Evolutionary conservation across 2,329 filamentous ascomycete species (phyloP).

Genomic region (Chalara sp.): DNA sequence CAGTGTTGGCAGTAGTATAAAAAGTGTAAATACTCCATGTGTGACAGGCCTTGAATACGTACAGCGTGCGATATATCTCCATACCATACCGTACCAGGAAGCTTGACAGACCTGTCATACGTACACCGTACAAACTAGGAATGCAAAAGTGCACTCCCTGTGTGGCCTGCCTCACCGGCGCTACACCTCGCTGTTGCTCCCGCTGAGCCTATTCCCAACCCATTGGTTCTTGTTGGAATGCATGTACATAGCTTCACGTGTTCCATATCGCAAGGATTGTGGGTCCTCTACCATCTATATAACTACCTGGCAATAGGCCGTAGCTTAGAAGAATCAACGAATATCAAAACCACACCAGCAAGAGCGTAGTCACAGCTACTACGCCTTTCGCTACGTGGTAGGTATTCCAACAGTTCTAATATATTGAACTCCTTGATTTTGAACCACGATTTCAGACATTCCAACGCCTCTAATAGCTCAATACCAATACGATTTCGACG

Average conservation of each 20-base stretch:
- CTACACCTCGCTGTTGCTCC: background rate
- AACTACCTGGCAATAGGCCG: too few species aligned
- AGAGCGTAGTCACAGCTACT: too few species aligned
- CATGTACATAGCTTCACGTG: too few species aligned
- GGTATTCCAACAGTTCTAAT: too few species aligned
- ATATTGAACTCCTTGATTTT: background rate
- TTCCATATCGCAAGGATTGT: too few species aligned
- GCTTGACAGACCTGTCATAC: background rate
- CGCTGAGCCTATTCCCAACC: background rate
- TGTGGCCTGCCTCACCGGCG: background rate
- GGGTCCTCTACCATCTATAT: too few species aligned
- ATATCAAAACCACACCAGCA: too few species aligned
- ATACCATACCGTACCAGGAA: background rate
- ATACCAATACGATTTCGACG: background rate
- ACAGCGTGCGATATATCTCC: background rate
- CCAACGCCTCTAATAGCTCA: background rate
- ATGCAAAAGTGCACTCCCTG: background rate
- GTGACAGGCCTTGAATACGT: background rate
- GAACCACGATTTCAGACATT: background rate
- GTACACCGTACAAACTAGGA: background rate
- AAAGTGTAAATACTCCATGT: background rate
- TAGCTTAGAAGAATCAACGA: too few species aligned
- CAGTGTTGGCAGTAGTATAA: background rate
- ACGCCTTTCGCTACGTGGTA: too few species aligned
- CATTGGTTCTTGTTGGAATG: background rate